Conservation (phyloP, 1,284 basidiomycete genomes). For the Melanopsichium pennsylvanicum region DNA sequence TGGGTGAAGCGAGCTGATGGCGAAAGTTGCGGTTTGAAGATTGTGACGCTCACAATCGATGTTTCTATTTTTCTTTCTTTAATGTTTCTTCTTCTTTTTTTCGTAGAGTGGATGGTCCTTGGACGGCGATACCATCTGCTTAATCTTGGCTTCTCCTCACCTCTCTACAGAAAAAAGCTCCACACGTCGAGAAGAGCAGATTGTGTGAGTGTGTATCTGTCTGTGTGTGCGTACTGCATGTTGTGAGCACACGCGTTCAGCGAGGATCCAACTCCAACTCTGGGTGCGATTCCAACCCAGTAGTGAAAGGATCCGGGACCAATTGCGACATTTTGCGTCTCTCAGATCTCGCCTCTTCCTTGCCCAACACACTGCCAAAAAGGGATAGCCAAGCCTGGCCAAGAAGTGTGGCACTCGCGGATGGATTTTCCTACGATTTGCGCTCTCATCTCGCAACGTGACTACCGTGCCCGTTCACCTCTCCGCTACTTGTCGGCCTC, state of each 20-base stretch:
- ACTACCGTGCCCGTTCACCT: neutral
- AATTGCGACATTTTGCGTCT: constrained; percentile 36
- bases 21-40: neutral
- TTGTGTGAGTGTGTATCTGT: no score
- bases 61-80: constrained; percentile 7
- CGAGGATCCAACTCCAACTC: constrained; percentile 34
- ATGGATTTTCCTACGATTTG: neutral
- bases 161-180: no score
- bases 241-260: no score
- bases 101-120: no score
- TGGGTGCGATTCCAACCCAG: constrained; percentile 8
- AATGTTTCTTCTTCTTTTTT: no score
- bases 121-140: no score
- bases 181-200: no score
- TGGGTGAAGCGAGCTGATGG: neutral
- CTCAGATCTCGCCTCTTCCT: constrained; percentile 8
- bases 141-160: no score
- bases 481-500: constrained; percentile 4
- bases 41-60: neutral
- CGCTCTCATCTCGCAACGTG: neutral
- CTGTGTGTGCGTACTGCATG: no score
- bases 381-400: constrained; percentile 30
- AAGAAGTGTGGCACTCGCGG: constrained; percentile 26
- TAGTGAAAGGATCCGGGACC: no score
- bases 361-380: no score